Conservation (phyloP, 345 rosid genomes). For the Cardamine chenopodiifolia region DNA sequence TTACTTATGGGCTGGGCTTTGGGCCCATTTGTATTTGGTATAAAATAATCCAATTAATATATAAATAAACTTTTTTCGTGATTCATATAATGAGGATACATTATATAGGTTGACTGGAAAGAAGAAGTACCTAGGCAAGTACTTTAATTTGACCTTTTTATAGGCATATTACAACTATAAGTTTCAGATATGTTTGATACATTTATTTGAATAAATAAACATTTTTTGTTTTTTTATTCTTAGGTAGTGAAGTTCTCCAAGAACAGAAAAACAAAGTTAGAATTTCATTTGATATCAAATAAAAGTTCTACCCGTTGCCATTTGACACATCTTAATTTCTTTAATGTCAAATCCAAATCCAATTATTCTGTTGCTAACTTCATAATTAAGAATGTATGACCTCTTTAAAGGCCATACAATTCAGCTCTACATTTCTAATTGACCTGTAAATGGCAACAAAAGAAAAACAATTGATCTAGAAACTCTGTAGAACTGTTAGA, state of each 20-base stretch:
- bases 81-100: no score
- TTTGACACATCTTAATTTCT: background rate
- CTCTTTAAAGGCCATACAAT: constrained; percentile 26
- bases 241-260: constrained; percentile 1
- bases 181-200: background rate
- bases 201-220: background rate
- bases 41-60: background rate
- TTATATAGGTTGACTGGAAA: background rate
- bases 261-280: background rate
- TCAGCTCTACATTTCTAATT: constrained; percentile 25
- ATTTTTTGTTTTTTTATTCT: no score
- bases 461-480: constrained; percentile 4
- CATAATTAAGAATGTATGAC: constrained; percentile 17
- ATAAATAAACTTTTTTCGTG: background rate
- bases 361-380: constrained; percentile 25
- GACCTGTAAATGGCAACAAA: constrained; percentile 30
- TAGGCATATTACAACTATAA: background rate
- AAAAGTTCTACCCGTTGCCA: constrained; percentile 14
- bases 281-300: constrained; percentile 8
- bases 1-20: constrained; percentile 22
- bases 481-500: constrained; percentile 24
- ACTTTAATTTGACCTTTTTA: background rate
- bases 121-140: background rate
- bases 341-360: constrained; percentile 2
- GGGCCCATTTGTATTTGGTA: background rate